A percentile compares a stretch with the other conserved stretches of the same genome.
These are phyloP conservation scores for Penicillium paradoxum DNA, from an alignment of 495 filamentous ascomycete genomes.

Conservation along the genomic window DNA sequence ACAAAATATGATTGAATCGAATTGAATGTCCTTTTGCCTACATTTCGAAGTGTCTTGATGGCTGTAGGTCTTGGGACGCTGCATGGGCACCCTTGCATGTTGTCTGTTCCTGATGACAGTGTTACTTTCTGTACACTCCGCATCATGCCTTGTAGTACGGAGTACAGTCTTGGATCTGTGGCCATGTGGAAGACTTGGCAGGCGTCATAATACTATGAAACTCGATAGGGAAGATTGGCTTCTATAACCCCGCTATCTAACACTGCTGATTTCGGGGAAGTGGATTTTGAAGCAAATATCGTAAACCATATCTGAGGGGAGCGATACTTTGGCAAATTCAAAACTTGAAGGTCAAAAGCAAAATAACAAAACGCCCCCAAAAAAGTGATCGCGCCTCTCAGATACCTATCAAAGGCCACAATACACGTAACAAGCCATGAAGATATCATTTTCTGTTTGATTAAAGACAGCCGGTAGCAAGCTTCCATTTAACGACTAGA, in stretches of 20 bases:
- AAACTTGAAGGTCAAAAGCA: neutral
- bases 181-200: neutral
- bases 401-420: neutral
- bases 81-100: slow-evolving; percentile 2
- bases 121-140: neutral
- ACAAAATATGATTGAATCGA: slow-evolving; percentile 31
- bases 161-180: neutral
- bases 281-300: neutral
- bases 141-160: neutral
- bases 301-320: neutral
- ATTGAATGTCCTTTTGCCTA: slow-evolving; percentile 23
- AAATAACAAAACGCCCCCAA: neutral
- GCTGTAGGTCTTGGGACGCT: neutral
- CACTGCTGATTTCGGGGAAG: neutral
- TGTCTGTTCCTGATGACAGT: neutral
- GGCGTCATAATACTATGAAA: neutral
- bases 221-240: neutral
- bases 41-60: neutral
- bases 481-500: slow-evolving; percentile 34
- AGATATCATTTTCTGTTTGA: slow-evolving; percentile 3
- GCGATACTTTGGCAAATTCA: neutral
- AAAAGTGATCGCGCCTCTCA: neutral
- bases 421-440: neutral
- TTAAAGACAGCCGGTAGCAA: neutral
- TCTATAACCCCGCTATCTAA: neutral